Evolutionary conservation across 495 filamentous ascomycete genomes (phyloP), one percentile per base, ranked within the genome.

Genomic region (Copromyces sp.): DNA sequence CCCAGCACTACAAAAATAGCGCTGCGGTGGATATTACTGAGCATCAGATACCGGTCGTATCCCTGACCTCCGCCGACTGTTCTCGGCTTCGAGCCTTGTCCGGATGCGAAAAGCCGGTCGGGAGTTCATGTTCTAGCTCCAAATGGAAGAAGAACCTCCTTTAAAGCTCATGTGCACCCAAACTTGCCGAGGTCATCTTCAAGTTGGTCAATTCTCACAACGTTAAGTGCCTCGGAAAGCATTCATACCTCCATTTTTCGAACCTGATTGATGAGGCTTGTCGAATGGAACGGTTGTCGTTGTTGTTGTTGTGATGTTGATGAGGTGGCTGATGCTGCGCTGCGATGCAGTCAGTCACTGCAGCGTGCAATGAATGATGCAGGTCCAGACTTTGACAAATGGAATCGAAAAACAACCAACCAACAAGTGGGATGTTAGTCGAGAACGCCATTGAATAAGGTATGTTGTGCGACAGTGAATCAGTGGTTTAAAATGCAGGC

Each of bases 141-240:
- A 32, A 14, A 24, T 0, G 24, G 24, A 24, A 24, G 24, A 1
- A 24, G 47, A 14, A 59, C 12, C 47, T 59, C 47, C 47, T 59
- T 37, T 37, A 37, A n/a, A n/a, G n/a, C 24, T 24, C 24, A 24
- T 24, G 24, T 24, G 24, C 24, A 24, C 1, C 24, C 24, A 24
- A 24, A 24, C 24, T 40, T 12, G 11, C 8, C 5, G 39, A 9
- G 11, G 39, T 8, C 8, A 40, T 9, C 39, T 0, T 37, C 35
- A 37, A 37, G 35, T 40, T 40, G 3, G 39, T 40, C 39, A 40
- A 9, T 40, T 40, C 35, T 37, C 5, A 5, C 3, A 37, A 90
- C 91, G 80, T 98, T 90, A 47, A 99, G 83, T 7, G 95, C 95
- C 78, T 91, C 94, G 4, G 94, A 95, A 24, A 99, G 85, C 92